Evolutionary conservation across 345 rosid genomes (phyloP).

Genomic region (Alliaria petiolata): DNA sequence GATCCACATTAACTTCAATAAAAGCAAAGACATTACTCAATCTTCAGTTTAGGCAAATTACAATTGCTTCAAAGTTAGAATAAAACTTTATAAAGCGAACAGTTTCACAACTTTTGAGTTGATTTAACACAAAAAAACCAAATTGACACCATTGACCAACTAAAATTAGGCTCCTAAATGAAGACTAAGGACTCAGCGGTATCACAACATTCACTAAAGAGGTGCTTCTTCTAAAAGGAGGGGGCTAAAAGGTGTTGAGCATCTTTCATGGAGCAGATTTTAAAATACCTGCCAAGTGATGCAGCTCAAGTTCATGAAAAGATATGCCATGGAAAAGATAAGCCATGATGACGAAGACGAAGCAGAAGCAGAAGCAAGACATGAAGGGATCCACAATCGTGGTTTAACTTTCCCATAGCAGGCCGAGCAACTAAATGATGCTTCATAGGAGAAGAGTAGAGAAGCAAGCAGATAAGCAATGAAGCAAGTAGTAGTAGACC

Average conservation of each 20-base stretch:
- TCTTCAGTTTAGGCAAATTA: background rate
- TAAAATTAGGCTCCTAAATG: too few species aligned
- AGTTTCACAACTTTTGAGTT: background rate
- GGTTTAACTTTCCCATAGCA: constrained; percentile 46
- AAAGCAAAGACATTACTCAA: background rate
- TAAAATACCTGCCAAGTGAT: too few species aligned
- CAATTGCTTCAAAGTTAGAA: background rate
- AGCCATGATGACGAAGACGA: background rate
- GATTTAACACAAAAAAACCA: background rate
- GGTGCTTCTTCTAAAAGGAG: too few species aligned
- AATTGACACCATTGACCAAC: background rate
- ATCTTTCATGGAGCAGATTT: too few species aligned
- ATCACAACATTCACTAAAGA: too few species aligned
- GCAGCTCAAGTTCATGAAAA: too few species aligned
- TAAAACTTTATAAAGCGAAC: background rate
- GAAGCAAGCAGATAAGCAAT: constrained; percentile 27
- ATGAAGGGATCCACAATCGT: constrained; percentile 54
- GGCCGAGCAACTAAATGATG: constrained; percentile 15
- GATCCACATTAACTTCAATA: background rate
- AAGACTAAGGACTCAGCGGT: too few species aligned
- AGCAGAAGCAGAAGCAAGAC: constrained; percentile 27
- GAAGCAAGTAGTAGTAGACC: constrained; percentile 47
- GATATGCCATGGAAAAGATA: too few species aligned
- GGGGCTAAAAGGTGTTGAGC: too few species aligned
- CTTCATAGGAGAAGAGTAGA: constrained; percentile 21